phyloP scores from a whole-genome alignment of 1,284 basidiomycete species.

The Sporisorium graminicola region DNA sequence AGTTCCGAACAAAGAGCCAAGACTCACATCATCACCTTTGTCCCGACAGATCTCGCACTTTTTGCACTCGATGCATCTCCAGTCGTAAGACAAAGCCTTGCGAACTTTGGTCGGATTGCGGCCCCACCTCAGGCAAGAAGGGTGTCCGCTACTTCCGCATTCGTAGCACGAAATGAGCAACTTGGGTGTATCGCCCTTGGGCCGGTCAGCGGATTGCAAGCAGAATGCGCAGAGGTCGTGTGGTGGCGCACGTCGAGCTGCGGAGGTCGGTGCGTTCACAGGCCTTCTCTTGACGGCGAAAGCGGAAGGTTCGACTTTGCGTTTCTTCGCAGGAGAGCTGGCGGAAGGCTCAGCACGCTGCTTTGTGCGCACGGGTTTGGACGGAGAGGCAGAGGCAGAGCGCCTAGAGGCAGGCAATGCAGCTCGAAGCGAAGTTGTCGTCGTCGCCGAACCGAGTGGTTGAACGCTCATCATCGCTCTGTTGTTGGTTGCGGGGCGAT shows the following conservation, averaged over 20 bases:
- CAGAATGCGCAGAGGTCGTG: slow-evolving; percentile 68
- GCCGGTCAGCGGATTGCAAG: slow-evolving; percentile 40
- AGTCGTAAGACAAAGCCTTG: slow-evolving; percentile 77
- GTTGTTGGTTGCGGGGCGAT: slow-evolving; percentile 22
- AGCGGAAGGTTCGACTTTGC: slow-evolving; percentile 24
- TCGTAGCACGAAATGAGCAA: slow-evolving; percentile 66
- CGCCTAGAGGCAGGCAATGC: slow-evolving; percentile 15
- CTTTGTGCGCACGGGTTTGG: slow-evolving; percentile 14
- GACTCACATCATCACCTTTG: slow-evolving; percentile 89
- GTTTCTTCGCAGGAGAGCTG: slow-evolving; percentile 35
- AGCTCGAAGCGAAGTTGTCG: slow-evolving; percentile 13
- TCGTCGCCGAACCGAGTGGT: slow-evolving; percentile 25
- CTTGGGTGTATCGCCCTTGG: slow-evolving; percentile 52
- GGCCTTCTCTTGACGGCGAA: slow-evolving; percentile 14
- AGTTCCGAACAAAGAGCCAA: background rate
- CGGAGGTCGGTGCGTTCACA: background rate
- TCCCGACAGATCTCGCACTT: slow-evolving; percentile 86
- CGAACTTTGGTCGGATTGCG: slow-evolving; percentile 71
- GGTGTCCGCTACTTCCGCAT: slow-evolving; percentile 69
- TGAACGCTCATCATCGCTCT: slow-evolving; percentile 51
- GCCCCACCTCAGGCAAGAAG: slow-evolving; percentile 66
- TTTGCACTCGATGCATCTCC: slow-evolving; percentile 95
- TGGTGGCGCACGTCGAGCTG: slow-evolving; percentile 24
- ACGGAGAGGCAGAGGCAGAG: slow-evolving; percentile 37
- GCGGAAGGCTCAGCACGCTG: slow-evolving; percentile 8